These are phyloP conservation scores for Clavispora carvajalis DNA, from an alignment of 805 yeast species.

Conservation along the genomic window DNA sequence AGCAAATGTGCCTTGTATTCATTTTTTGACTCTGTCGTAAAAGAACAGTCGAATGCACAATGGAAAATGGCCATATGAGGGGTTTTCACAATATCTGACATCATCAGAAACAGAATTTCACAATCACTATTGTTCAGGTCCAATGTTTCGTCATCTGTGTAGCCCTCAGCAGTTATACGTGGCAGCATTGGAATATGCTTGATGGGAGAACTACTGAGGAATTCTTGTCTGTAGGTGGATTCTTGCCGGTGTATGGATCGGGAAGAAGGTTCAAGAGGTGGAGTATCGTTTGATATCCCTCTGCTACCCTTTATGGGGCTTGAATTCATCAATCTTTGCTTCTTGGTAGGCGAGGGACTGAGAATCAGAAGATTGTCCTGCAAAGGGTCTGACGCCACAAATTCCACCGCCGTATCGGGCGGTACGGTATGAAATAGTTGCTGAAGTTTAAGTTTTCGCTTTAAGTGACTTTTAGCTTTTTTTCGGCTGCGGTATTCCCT, in stretches of 20 bases:
- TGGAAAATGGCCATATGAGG: conserved; percentile 1
- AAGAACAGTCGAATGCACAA: conserved; percentile 13
- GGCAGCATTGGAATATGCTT: conserved; percentile 2
- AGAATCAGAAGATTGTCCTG: conserved; percentile 21
- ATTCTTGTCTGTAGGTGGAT: conserved; percentile 2
- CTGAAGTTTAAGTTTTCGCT: conserved; percentile 7
- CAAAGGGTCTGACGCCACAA: conserved; percentile 5
- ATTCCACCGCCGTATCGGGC: conserved; percentile 1
- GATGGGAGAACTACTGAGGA: conserved; percentile 2
- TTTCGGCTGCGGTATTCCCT: conserved; percentile 8
- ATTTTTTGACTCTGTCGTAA: conserved; percentile 5
- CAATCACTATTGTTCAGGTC: not conserved
- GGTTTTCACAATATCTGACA: not conserved
- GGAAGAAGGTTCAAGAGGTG: too few species aligned
- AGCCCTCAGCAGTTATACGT: too few species aligned
- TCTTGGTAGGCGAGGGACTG: conserved; percentile 28
- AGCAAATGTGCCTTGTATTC: conserved; percentile 11
- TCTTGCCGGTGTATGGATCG: not conserved
- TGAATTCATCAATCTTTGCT: conserved; percentile 3
- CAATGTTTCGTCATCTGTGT: too few species aligned
- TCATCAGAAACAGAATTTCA: not conserved
- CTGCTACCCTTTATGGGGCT: conserved; percentile 2
- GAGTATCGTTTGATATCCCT: too few species aligned
- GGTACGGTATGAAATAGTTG: conserved; percentile 11
- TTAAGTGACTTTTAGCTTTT: conserved; percentile 14